Evolutionary conservation across 1,139 yeast species (phyloP).

Genomic region (Hemisphaericaspora xylofermentans): DNA sequence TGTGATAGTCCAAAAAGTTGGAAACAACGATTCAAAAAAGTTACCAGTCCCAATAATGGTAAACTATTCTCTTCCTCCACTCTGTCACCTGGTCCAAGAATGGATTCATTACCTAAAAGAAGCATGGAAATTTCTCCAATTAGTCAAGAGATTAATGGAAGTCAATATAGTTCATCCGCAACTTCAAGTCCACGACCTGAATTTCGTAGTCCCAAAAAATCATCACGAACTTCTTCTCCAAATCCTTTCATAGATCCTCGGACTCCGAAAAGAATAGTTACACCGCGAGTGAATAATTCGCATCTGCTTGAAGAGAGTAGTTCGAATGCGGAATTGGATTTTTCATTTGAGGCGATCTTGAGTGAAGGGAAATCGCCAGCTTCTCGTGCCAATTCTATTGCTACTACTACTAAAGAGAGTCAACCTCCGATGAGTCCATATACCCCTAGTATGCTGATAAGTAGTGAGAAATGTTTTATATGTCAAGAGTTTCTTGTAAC

Average conservation of each 20-base stretch:
- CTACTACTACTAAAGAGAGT: not conserved
- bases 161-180: not conserved
- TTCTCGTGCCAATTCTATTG: no score
- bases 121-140: not conserved
- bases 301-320: not conserved
- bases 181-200: not conserved
- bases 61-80: not conserved
- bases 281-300: not conserved
- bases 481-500: conserved; percentile 37
- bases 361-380: not conserved
- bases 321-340: not conserved
- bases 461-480: conserved; percentile 27
- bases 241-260: not conserved
- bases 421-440: not conserved
- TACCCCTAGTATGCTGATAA: not conserved
- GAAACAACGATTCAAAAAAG: not conserved
- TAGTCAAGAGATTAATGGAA: not conserved
- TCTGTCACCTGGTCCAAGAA: not conserved
- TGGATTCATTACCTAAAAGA: not conserved
- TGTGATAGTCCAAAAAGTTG: not conserved
- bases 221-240: not conserved
- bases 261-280: not conserved
- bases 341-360: conserved; percentile 1
- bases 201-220: not conserved
- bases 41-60: not conserved